Evolutionary conservation across 164 flowering plant genomes (phyloP).

Genomic region (Aristolochia fimbriata): DNA sequence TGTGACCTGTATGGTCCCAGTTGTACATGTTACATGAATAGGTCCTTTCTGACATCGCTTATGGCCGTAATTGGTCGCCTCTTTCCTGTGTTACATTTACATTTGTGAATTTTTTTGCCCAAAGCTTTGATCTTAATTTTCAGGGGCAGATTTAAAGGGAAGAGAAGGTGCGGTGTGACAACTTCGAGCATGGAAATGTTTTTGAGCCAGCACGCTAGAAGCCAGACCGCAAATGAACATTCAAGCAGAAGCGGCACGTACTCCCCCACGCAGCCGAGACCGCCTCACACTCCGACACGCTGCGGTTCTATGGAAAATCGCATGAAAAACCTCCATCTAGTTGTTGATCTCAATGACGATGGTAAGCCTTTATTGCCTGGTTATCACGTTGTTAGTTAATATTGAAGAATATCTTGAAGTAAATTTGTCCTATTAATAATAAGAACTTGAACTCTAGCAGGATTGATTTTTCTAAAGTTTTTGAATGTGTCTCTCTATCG

Average conservation of each 20-base stretch:
- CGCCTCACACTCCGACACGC: constrained; percentile 17
- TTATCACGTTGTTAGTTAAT: no score
- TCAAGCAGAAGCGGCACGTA: constrained; percentile 27
- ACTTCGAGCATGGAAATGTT: constrained; percentile 33
- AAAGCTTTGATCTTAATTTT: background rate
- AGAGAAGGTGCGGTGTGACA: constrained; percentile 25
- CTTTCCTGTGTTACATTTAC: no score
- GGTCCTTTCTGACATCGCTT: no score
- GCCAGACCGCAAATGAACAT: constrained; percentile 26
- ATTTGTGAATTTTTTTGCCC: no score
- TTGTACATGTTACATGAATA: no score
- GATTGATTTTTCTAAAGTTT: no score
- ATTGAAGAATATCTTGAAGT: no score
- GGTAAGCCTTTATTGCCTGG: constrained; percentile 15
- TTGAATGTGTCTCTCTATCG: no score
- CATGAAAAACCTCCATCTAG: constrained; percentile 16
- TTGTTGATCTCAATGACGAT: constrained; percentile 38
- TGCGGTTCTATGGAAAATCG: constrained; percentile 26
- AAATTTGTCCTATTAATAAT: no score
- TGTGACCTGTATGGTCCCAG: no score
- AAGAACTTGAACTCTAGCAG: no score
- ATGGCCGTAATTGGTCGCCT: no score
- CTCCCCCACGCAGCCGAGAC: constrained; percentile 34
- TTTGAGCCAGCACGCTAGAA: constrained; percentile 29
- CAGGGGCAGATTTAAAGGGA: constrained; percentile 52